phyloP scores from a whole-genome alignment of 169 alveolate species.

The Cryptosporidium bovis region DNA sequence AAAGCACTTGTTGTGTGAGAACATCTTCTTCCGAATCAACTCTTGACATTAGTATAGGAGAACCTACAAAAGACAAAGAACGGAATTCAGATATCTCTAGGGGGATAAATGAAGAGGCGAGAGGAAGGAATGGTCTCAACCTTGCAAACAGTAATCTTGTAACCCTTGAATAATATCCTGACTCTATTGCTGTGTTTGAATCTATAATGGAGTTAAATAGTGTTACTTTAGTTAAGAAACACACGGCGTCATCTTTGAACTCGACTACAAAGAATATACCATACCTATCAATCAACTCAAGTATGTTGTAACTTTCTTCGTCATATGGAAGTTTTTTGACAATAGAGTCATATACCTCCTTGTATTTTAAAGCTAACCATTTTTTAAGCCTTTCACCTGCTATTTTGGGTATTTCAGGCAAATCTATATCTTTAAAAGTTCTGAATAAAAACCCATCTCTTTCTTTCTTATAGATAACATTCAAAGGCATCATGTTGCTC shows the following conservation, averaged over 20 bases:
- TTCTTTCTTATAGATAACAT: slow-evolving; percentile 25
- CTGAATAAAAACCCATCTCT: slow-evolving; percentile 41
- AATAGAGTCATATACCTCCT: slow-evolving; percentile 41
- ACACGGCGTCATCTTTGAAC: slow-evolving; percentile 63
- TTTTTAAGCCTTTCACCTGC: slow-evolving; percentile 56
- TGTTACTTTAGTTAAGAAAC: slow-evolving; percentile 46
- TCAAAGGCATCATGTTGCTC: slow-evolving; percentile 37
- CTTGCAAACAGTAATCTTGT: slow-evolving; percentile 56
- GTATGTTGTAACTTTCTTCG: background rate
- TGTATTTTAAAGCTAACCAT: slow-evolving; percentile 40
- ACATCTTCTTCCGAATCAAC: slow-evolving; percentile 35
- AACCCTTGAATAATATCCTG: slow-evolving; percentile 23
- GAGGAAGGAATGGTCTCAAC: slow-evolving; percentile 53
- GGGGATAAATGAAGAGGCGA: slow-evolving; percentile 42
- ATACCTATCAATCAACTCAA: slow-evolving; percentile 25
- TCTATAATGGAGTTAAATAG: background rate
- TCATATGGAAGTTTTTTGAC: background rate
- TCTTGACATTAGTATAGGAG: slow-evolving; percentile 32
- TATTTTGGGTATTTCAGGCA: slow-evolving; percentile 66
- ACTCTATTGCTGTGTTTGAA: background rate
- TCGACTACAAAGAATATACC: slow-evolving; percentile 66
- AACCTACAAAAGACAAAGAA: slow-evolving; percentile 60
- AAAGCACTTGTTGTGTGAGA: slow-evolving; percentile 52
- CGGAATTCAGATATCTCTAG: slow-evolving; percentile 38
- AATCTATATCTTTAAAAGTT: slow-evolving; percentile 33